These are phyloP conservation scores for Nephelium lappaceum DNA, from an alignment of 345 rosid genomes.

Conservation along the genomic window DNA sequence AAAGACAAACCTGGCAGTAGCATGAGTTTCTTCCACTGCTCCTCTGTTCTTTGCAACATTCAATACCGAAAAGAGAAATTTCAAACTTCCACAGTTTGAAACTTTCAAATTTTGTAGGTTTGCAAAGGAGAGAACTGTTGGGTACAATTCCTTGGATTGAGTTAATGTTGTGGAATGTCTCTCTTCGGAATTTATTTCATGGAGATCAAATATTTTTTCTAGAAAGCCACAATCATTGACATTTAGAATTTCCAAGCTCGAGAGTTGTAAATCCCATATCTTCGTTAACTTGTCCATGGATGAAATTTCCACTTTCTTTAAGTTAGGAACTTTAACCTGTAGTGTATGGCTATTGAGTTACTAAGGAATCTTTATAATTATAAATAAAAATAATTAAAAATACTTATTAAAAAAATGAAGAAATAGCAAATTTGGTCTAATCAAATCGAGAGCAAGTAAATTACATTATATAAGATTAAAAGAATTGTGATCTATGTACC, in stretches of 20 bases:
- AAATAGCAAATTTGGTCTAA: no score
- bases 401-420: no score
- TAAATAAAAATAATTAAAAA: no score
- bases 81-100: neutral
- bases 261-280: slow-evolving; percentile 7
- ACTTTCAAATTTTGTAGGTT: neutral
- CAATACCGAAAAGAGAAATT: neutral
- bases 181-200: no score
- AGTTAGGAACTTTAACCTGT: slow-evolving; percentile 23
- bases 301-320: neutral
- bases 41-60: neutral
- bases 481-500: neutral
- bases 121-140: neutral
- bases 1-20: slow-evolving; percentile 14
- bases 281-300: slow-evolving; percentile 3
- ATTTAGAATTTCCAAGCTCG: no score
- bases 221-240: no score
- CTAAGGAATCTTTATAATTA: neutral
- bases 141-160: no score
- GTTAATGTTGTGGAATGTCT: no score
- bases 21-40: neutral
- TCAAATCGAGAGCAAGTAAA: neutral
- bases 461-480: no score
- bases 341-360: neutral
- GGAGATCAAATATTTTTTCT: no score